phyloP scores from a whole-genome alignment of 2,329 filamentous ascomycete species.

The Orbilia oligospora region DNA sequence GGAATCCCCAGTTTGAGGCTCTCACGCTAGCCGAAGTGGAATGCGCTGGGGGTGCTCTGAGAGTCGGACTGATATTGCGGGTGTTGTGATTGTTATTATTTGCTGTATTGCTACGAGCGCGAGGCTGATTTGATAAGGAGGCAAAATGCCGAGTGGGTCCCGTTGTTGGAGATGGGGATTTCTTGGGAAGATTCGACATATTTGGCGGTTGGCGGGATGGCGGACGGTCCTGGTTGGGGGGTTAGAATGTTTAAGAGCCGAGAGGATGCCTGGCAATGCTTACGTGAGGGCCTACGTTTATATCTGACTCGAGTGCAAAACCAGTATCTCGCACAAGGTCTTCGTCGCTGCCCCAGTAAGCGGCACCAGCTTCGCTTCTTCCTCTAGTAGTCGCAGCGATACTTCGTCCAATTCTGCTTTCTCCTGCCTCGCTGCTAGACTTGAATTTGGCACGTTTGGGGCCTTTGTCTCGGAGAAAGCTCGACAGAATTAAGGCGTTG shows the following conservation, averaged over 20 bases:
- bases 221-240: slow-evolving; percentile 39
- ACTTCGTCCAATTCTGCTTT: slow-evolving; percentile 68
- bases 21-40: slow-evolving; percentile 47
- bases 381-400: slow-evolving; percentile 61
- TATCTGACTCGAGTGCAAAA: slow-evolving; percentile 51
- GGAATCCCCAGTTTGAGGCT: slow-evolving; percentile 59
- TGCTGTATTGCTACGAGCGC: slow-evolving; percentile 35
- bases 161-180: slow-evolving; percentile 20
- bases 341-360: slow-evolving; percentile 88
- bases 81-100: slow-evolving; percentile 15
- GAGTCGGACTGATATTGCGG: slow-evolving; percentile 33
- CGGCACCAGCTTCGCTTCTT: slow-evolving; percentile 54
- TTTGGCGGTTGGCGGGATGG: slow-evolving; percentile 49
- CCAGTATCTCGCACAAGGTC: slow-evolving; percentile 87
- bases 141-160: slow-evolving; percentile 48
- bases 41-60: slow-evolving; percentile 36
- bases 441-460: slow-evolving; percentile 85
- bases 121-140: slow-evolving; percentile 33
- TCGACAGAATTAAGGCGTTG: slow-evolving; percentile 90
- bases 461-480: slow-evolving; percentile 90
- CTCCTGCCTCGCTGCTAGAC: slow-evolving; percentile 75
- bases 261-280: slow-evolving; percentile 2
- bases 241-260: slow-evolving; percentile 1
- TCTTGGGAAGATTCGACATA: slow-evolving; percentile 36
- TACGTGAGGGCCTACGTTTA: slow-evolving; percentile 45